Conservation (phyloP, 148 eudicot species). For the Cornus controversa region DNA sequence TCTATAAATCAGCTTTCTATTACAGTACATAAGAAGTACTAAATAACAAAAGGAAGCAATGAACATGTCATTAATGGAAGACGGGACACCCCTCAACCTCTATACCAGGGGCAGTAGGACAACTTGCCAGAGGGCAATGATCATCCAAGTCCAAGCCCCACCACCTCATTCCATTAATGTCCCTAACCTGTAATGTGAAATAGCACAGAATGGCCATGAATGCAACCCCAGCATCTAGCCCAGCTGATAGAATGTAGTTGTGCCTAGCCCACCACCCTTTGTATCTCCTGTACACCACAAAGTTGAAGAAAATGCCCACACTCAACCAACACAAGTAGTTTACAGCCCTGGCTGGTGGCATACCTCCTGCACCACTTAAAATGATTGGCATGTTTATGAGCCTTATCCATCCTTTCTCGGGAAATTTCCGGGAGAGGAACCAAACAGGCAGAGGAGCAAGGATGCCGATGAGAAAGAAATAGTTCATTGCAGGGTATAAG, state of each 20-base stretch:
- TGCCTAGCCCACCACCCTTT: slow-evolving; percentile 44
- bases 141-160: slow-evolving; percentile 42
- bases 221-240: slow-evolving; percentile 41
- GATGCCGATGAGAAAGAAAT: slow-evolving; percentile 39
- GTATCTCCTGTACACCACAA: slow-evolving; percentile 27
- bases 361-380: slow-evolving; percentile 24
- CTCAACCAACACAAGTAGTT: slow-evolving; percentile 34
- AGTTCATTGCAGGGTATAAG: slow-evolving; percentile 33
- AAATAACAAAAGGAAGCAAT: background rate
- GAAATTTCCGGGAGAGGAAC: slow-evolving; percentile 28
- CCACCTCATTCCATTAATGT: slow-evolving; percentile 36
- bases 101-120: slow-evolving; percentile 52
- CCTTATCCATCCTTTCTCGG: slow-evolving; percentile 38
- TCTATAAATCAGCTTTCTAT: background rate
- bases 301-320: slow-evolving; percentile 37
- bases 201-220: slow-evolving; percentile 41
- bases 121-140: slow-evolving; percentile 43
- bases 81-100: slow-evolving; percentile 29
- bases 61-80: slow-evolving; percentile 19
- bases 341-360: slow-evolving; percentile 43
- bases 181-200: slow-evolving; percentile 27
- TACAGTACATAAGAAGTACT: background rate
- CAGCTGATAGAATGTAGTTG: slow-evolving; percentile 39
- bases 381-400: slow-evolving; percentile 43
- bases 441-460: slow-evolving; percentile 40